A percentile compares a stretch with the other conserved stretches of the same genome.
Evolutionary conservation across 305 asterid species (phyloP).

Genomic region (Fraxinus ornus): DNA sequence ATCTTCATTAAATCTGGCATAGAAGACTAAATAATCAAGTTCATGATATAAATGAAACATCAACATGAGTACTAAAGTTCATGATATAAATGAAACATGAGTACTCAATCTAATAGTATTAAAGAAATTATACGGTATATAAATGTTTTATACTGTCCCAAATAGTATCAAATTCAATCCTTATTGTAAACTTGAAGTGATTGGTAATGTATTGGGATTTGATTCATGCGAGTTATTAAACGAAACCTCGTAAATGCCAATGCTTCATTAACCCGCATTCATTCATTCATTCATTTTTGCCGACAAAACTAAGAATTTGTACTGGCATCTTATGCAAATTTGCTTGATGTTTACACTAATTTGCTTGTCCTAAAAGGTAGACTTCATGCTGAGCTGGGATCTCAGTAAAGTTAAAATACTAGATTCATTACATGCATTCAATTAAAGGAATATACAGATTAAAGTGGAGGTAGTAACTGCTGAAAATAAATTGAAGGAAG

Average conservation of each 20-base stretch:
- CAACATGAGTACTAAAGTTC: background rate
- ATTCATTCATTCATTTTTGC: background rate
- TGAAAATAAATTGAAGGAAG: background rate
- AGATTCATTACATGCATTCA: too few relatives aligned
- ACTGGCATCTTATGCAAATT: background rate
- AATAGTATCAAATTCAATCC: background rate
- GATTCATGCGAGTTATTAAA: background rate
- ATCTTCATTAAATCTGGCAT: slow-evolving; percentile 49
- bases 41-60: background rate
- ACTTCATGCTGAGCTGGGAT: background rate
- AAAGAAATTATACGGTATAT: background rate
- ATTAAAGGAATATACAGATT: background rate
- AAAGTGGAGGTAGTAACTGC: background rate
- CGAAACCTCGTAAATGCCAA: background rate
- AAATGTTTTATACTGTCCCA: background rate
- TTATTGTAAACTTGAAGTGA: background rate
- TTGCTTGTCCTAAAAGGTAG: background rate
- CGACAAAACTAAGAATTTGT: background rate
- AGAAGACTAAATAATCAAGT: slow-evolving; percentile 37
- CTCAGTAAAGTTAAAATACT: background rate
- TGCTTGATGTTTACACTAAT: background rate
- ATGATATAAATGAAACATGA: background rate
- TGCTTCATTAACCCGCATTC: background rate
- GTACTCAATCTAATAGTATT: background rate
- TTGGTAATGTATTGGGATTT: background rate